phyloP scores from a whole-genome alignment of 768 basidiomycete genomes.

The Suillus bovinus region DNA sequence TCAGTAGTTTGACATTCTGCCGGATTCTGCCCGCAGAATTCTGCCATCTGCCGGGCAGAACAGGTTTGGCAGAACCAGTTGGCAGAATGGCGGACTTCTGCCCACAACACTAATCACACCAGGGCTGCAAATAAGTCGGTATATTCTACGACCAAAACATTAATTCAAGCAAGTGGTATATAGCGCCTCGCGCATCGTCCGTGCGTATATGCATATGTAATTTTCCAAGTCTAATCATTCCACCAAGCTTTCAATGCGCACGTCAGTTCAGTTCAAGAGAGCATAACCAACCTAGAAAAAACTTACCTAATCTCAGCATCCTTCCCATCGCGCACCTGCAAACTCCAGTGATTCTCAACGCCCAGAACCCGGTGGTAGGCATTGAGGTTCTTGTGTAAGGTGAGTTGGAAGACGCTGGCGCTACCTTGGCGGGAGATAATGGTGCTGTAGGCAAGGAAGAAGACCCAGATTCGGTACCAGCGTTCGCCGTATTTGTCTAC shows the following conservation, averaged over 20 bases:
- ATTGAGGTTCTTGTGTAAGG: slow-evolving; percentile 97
- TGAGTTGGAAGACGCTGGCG: slow-evolving; percentile 95
- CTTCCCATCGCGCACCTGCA: slow-evolving; percentile 51
- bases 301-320: slow-evolving; percentile 12
- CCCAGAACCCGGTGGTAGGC: slow-evolving; percentile 91
- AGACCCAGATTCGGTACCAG: slow-evolving; percentile 95
- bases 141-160: slow-evolving; percentile 3
- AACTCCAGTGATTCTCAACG: slow-evolving; percentile 77
- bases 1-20: no score
- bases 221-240: neutral
- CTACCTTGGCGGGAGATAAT: slow-evolving; percentile 88
- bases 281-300: neutral
- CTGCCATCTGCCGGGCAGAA: no score
- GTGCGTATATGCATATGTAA: neutral
- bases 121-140: neutral
- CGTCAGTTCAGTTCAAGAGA: neutral
- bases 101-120: no score
- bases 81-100: no score
- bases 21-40: no score
- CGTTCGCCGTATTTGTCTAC: neutral
- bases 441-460: slow-evolving; percentile 93
- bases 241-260: neutral
- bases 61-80: no score
- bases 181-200: neutral
- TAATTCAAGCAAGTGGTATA: slow-evolving; percentile 3